These are phyloP conservation scores for Thermomucor indicae-seudaticae DNA, from an alignment of 371 early-diverging fungal genomes.

Conservation along the genomic window DNA sequence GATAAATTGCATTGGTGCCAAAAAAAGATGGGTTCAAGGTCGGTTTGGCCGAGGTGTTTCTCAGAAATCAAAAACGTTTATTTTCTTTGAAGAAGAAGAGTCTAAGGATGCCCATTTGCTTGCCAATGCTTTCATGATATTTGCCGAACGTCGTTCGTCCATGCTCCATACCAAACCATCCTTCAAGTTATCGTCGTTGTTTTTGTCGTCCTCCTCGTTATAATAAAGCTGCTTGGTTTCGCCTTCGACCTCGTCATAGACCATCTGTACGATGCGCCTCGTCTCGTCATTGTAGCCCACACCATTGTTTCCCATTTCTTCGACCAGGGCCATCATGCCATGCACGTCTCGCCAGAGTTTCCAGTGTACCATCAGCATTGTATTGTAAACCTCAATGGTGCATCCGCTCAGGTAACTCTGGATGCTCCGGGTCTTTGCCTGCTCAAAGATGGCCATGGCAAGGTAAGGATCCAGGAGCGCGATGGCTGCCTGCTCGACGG, in stretches of 20 bases:
- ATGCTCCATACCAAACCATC: constrained; percentile 24
- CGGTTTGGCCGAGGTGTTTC: too few relatives aligned
- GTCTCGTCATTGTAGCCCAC: constrained; percentile 26
- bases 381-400: constrained; percentile 34
- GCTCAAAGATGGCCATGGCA: constrained; percentile 41
- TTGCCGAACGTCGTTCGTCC: constrained; percentile 27
- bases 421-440: constrained; percentile 29
- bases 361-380: constrained; percentile 30
- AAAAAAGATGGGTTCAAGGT: too few relatives aligned
- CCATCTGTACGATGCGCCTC: constrained; percentile 18
- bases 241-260: constrained; percentile 19
- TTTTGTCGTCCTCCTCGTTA: constrained; percentile 8
- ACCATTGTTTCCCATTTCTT: constrained; percentile 42
- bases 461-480: constrained; percentile 37
- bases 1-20: too few relatives aligned
- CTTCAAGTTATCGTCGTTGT: constrained; percentile 1
- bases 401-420: constrained; percentile 41
- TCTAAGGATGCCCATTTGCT: too few relatives aligned
- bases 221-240: too few relatives aligned
- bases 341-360: constrained; percentile 30
- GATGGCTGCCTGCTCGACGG: constrained; percentile 28
- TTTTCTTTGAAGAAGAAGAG: too few relatives aligned
- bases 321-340: constrained; percentile 33
- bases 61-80: too few relatives aligned
- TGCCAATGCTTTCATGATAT: constrained; percentile 30